A percentile compares a stretch with the other conserved stretches of the same genome.
These are phyloP conservation scores for Coniochaeta sp. DNA, from an alignment of 2,329 filamentous ascomycete species.

Conservation along the genomic window DNA sequence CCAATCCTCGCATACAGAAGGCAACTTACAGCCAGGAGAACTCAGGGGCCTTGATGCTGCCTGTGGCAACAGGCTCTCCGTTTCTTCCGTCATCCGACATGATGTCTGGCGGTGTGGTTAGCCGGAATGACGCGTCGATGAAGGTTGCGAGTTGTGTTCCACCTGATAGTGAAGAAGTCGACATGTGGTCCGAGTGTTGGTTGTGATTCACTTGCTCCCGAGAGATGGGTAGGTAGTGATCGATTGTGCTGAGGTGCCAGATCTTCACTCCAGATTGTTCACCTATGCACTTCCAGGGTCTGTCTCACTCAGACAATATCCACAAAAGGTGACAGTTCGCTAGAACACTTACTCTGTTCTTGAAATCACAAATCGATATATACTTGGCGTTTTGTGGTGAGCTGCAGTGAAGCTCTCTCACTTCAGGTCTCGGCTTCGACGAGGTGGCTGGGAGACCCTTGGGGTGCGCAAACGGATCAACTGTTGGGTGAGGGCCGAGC, in stretches of 20 bases:
- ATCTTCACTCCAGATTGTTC: no score
- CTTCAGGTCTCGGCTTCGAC: not conserved
- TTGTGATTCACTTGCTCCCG: not conserved
- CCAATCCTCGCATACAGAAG: not conserved
- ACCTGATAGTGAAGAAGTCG: not conserved
- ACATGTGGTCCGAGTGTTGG: not conserved
- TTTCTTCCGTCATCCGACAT: not conserved
- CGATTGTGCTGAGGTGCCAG: not conserved
- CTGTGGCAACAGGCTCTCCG: not conserved
- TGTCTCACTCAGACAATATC: not conserved
- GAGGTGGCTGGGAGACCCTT: not conserved
- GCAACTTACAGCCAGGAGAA: conserved; percentile 24
- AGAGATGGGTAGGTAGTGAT: not conserved
- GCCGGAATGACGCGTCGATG: not conserved
- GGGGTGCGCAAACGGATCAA: not conserved
- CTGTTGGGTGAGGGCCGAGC: not conserved
- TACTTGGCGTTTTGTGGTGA: not conserved
- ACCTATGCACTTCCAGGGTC: not conserved
- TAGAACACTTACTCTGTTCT: not conserved
- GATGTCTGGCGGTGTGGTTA: not conserved
- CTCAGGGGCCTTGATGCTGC: conserved; percentile 2
- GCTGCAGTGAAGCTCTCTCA: not conserved
- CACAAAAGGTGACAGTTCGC: not conserved
- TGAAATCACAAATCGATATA: not conserved
- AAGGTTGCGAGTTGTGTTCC: not conserved